A percentile compares a stretch with the other conserved stretches of the same genome.
phyloP scores from a whole-genome alignment of 768 basidiomycete genomes.

The Pisolithus microcarpus region DNA sequence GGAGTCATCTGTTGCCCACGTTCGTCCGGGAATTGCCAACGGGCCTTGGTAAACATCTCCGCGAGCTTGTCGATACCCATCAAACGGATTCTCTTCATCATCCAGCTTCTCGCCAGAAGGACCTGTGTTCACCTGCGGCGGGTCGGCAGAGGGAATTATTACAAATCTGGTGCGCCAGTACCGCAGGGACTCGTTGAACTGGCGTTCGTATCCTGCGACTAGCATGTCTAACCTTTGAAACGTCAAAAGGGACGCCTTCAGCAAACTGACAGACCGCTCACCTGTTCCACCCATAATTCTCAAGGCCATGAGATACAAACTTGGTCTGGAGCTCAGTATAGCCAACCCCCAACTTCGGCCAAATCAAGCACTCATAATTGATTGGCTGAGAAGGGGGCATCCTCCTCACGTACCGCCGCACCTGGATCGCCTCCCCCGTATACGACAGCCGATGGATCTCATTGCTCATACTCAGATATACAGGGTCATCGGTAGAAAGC shows the following conservation, averaged over 20 bases:
- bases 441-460: conserved; percentile 92
- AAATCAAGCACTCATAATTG: conserved; percentile 84
- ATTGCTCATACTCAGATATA: conserved; percentile 92
- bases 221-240: conserved; percentile 69
- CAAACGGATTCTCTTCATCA: conserved; percentile 82
- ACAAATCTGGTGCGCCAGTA: conserved; percentile 95
- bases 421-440: conserved; percentile 84
- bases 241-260: conserved; percentile 1
- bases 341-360: conserved; percentile 84
- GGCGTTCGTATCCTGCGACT: conserved; percentile 73
- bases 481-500: conserved; percentile 54
- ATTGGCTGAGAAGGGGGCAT: conserved; percentile 57
- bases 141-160: conserved; percentile 78
- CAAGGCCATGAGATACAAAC: conserved; percentile 72
- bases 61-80: conserved; percentile 89
- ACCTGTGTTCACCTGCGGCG: conserved; percentile 47
- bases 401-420: conserved; percentile 76
- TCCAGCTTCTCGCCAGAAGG: conserved; percentile 68
- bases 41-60: conserved; percentile 77
- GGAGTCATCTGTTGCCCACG: conserved; percentile 41
- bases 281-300: conserved; percentile 86
- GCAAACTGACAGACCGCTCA: conserved; percentile 23
- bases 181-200: conserved; percentile 73
- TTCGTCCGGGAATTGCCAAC: conserved; percentile 58
- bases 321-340: conserved; percentile 74